Evolutionary conservation across 805 yeast species (phyloP).

Genomic region (Starmerella sp.): DNA sequence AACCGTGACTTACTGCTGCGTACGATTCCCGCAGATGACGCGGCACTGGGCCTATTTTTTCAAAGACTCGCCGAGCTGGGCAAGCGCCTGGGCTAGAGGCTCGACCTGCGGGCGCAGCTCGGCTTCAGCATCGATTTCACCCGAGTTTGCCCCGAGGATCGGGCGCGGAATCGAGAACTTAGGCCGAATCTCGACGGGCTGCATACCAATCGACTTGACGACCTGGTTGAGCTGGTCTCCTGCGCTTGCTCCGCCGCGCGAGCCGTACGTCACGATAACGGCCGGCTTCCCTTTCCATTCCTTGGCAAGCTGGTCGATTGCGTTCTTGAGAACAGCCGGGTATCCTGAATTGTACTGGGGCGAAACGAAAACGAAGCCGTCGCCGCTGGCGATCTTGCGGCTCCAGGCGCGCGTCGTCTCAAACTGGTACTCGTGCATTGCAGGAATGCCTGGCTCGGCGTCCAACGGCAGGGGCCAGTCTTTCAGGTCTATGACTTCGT

Average conservation of each 20-base stretch:
- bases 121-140: neutral
- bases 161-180: neutral
- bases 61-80: no score
- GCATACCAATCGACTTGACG: neutral
- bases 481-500: conserved; percentile 25
- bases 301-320: conserved; percentile 30
- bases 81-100: neutral
- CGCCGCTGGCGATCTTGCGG: conserved; percentile 20
- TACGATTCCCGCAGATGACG: no score
- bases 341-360: conserved; percentile 34
- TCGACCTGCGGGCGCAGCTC: neutral
- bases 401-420: conserved; percentile 27
- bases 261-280: conserved; percentile 28
- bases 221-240: conserved; percentile 21
- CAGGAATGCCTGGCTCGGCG: conserved; percentile 28
- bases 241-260: conserved; percentile 25
- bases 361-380: conserved; percentile 30
- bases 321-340: conserved; percentile 33
- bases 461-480: conserved; percentile 27
- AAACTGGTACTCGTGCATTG: conserved; percentile 15
- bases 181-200: neutral
- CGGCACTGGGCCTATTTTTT: no score
- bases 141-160: neutral
- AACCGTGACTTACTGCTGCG: no score
- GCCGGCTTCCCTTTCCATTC: conserved; percentile 32